Conservation (phyloP, 306 rosid species). For the Trifolium fragiferum region DNA sequence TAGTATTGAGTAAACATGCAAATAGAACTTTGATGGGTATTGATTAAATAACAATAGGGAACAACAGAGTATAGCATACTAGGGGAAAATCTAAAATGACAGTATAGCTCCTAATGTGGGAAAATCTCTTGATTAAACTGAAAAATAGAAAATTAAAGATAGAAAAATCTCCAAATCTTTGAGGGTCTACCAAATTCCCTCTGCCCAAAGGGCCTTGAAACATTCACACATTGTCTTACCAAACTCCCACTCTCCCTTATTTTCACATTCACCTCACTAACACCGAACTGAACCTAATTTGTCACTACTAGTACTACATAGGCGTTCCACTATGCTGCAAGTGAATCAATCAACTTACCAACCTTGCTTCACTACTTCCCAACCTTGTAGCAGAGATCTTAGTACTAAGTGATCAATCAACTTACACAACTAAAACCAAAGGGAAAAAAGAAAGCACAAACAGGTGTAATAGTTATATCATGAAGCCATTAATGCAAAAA, state of each 20-base stretch:
- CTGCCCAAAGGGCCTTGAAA: background rate
- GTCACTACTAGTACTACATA: background rate
- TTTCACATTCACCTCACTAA: background rate
- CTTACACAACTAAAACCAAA: conserved; percentile 9
- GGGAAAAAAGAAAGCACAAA: conserved; percentile 5
- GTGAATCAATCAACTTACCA: background rate
- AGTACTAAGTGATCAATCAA: conserved; percentile 16
- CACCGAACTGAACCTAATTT: conserved; percentile 2
- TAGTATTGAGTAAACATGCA: background rate
- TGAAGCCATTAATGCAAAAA: conserved; percentile 35
- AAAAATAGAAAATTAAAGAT: conserved; percentile 18
- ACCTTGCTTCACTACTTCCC: conserved; percentile 20
- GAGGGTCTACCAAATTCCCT: background rate
- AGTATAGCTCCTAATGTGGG: background rate
- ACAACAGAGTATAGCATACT: conserved; percentile 6
- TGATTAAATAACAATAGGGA: background rate
- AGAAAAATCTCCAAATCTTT: conserved; percentile 16
- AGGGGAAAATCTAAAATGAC: background rate
- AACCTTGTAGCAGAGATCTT: conserved; percentile 3
- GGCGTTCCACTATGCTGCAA: conserved; percentile 2
- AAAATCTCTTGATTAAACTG: background rate
- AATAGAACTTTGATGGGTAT: conserved; percentile 4
- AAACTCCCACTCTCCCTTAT: conserved; percentile 22
- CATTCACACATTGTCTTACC: background rate
- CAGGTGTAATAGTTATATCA: conserved; percentile 30